Evolutionary conservation across 768 basidiomycete species (phyloP).

Genomic region (Agaricus subrufescens): DNA sequence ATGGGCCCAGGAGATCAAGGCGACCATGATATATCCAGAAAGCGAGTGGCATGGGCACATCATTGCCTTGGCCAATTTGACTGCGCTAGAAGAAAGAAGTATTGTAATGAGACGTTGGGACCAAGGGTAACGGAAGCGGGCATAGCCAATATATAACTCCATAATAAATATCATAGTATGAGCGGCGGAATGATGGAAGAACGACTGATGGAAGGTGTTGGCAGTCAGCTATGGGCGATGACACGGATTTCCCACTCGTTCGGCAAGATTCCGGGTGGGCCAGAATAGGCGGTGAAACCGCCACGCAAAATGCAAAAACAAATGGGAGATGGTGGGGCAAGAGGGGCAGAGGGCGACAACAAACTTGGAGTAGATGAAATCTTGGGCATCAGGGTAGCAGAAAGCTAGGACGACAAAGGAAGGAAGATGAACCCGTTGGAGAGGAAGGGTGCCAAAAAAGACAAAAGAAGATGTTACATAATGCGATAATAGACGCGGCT

Average conservation of each 20-base stretch:
- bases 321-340: neutral
- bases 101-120: neutral
- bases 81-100: neutral
- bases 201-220: slow-evolving; percentile 17
- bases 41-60: neutral
- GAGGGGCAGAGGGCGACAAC: neutral
- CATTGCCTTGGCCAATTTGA: neutral
- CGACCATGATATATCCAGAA: slow-evolving; percentile 7
- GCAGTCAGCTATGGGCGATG: slow-evolving; percentile 10
- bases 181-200: slow-evolving; percentile 11
- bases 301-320: no score
- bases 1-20: slow-evolving; percentile 2
- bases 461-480: slow-evolving; percentile 14
- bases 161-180: slow-evolving; percentile 6
- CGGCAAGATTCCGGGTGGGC: slow-evolving; percentile 9
- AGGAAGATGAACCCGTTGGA: slow-evolving; percentile 20
- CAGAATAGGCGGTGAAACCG: neutral
- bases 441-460: slow-evolving; percentile 14
- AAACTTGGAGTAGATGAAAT: neutral
- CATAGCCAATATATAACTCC: no score
- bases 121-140: no score
- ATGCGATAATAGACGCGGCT: slow-evolving; percentile 17
- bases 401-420: slow-evolving; percentile 11
- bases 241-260: slow-evolving; percentile 11
- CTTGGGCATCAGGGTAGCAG: slow-evolving; percentile 1